Base-by-base conservation (phyloP, 164 flowering plant species). In the Chimonanthus salicifolius region DNA sequence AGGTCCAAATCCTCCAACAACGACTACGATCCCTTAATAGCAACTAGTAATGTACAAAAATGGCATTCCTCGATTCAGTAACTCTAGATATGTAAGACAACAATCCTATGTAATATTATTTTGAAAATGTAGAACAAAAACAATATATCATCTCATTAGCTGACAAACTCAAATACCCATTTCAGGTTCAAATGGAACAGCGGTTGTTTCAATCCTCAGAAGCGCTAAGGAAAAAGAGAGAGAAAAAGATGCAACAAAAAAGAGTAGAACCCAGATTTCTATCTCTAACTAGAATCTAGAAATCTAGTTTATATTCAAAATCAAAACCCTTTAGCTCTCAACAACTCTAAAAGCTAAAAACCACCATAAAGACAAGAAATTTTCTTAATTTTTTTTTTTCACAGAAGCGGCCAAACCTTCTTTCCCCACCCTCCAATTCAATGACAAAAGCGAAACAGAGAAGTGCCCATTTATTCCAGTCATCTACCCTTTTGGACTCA, bases 1-100 rank as follows among this genome's bases (percentile, higher is more conserved):
- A n/a, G 58, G 64, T 50, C 15, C 60, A 43, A 72, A 66, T 76
- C 76, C 2, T 62, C 1, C 76, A 60, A 54, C 54, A 45, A 15
- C 60, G 16, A 10, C 60, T 1, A 54, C 33, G 0, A 33, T 33
- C 16, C 60, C 60, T 13, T 6, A 54, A n/a, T 54, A 54, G 60
- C 11, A n/a, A 4, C 60, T 54, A 13, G 60, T 11, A 54, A 54
- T 54, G 16, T 54, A 54, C 11, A 54, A 10, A 5, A 54, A 13
- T 54, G 3, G 16, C 60, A 54, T 13, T n/a, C 60, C 60, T n/a
- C 60, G 16, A 54, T 54, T 11, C 16, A 54, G 4, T 54, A 6
- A 13, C 60, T 3, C 16, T 9, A 54, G 16, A 54, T 11, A 54
- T 54, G 60, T 54, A 54, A 54, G 16, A n/a, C 16, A 13, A 54